A percentile compares a stretch with the other conserved stretches of the same genome.
Conservation (phyloP, 78 protist species). For the Tieghemostelium lacteum region DNA sequence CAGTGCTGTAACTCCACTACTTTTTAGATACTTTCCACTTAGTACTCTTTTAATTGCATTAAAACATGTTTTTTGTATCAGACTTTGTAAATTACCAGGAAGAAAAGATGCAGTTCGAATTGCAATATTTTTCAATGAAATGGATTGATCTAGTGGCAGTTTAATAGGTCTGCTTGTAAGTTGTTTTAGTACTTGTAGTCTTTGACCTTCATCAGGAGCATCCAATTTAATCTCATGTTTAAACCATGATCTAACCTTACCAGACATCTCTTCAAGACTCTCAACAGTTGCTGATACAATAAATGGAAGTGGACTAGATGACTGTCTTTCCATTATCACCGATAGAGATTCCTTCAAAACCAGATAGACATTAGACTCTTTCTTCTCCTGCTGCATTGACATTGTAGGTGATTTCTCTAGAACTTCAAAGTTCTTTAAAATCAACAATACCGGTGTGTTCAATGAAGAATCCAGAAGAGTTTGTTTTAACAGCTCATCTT, state of each 20-base stretch:
- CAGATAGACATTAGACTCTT: conserved; percentile 45
- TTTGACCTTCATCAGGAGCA: conserved; percentile 76
- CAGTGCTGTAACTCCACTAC: not conserved
- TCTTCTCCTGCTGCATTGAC: conserved; percentile 49
- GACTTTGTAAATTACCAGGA: conserved; percentile 15
- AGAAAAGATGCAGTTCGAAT: conserved; percentile 79
- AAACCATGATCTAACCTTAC: conserved; percentile 79
- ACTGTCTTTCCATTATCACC: conserved; percentile 7
- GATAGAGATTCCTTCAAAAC: conserved; percentile 22
- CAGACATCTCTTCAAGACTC: conserved; percentile 63
- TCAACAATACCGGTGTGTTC: not conserved
- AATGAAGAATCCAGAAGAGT: conserved; percentile 7
- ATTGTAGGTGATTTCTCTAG: conserved; percentile 61
- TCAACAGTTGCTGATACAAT: conserved; percentile 53
- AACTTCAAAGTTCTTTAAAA: conserved; percentile 59
- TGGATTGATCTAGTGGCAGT: too few species aligned
- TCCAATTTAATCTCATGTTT: conserved; percentile 69
- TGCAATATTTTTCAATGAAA: conserved; percentile 64
- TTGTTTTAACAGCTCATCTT: conserved; percentile 9
- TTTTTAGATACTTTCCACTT: not conserved
- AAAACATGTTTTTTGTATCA: conserved; percentile 19
- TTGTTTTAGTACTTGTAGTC: conserved; percentile 36
- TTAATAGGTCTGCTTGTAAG: not conserved
- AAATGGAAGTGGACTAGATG: conserved; percentile 11
- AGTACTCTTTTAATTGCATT: conserved; percentile 47